Percentiles rank a stretch among this genome's conserved stretches.
These are phyloP conservation scores for Paracorniculantispora psalliotae DNA, from an alignment of 2,329 filamentous ascomycete genomes.

Conservation along the genomic window DNA sequence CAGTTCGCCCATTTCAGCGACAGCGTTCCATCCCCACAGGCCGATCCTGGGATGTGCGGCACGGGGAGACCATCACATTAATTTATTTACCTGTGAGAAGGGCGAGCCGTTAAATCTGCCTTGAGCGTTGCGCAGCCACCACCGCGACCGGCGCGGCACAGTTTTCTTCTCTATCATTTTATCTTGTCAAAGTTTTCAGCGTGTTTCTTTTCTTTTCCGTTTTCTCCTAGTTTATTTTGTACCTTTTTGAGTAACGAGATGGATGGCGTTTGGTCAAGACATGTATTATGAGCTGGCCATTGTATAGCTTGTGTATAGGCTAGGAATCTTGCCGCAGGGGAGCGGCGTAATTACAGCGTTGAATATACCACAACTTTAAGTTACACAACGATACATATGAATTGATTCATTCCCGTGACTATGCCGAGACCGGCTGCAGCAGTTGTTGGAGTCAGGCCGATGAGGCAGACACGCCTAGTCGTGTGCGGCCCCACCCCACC, in stretches of 20 bases:
- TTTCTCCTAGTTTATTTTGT: neutral
- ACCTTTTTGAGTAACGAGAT: constrained; percentile 8
- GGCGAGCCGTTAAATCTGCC: constrained; percentile 23
- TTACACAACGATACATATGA: no score
- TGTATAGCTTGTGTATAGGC: constrained; percentile 6
- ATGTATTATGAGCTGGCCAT: neutral
- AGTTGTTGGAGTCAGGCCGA: constrained; percentile 1
- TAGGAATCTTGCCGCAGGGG: neutral
- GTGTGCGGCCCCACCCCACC: neutral
- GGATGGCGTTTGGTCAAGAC: constrained; percentile 7
- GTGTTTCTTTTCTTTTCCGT: neutral
- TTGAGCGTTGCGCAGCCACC: neutral
- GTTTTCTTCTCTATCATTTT: neutral
- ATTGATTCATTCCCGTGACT: neutral
- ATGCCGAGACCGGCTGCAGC: neutral
- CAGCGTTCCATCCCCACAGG: constrained; percentile 91
- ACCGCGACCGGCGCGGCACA: neutral
- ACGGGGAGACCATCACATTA: constrained; percentile 83
- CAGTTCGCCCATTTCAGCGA: constrained; percentile 76
- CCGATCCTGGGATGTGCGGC: constrained; percentile 87
- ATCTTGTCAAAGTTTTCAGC: neutral
- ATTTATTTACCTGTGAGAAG: constrained; percentile 71
- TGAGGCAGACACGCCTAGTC: neutral
- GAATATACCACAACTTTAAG: neutral
- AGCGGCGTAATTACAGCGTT: constrained; percentile 10